phyloP scores from a whole-genome alignment of 2,329 filamentous ascomycete species.

The Paraconiothyrium brasiliense region DNA sequence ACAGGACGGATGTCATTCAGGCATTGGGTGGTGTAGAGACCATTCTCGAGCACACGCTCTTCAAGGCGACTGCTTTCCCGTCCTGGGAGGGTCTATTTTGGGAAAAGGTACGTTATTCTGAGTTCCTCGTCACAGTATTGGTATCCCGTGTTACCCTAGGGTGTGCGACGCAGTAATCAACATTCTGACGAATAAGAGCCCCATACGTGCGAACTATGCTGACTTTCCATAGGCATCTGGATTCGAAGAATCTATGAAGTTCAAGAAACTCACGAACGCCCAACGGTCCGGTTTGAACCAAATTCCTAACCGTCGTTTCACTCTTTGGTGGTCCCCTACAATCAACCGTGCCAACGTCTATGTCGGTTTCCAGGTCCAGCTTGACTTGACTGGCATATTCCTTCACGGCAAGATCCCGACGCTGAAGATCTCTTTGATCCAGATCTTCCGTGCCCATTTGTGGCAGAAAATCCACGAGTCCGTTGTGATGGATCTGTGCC shows the following conservation, averaged over 20 bases:
- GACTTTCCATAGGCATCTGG: slow-evolving; percentile 20
- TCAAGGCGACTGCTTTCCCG: slow-evolving; percentile 96
- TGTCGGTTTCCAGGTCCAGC: slow-evolving; percentile 98
- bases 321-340: slow-evolving; percentile 92
- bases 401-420: slow-evolving; percentile 99
- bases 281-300: slow-evolving; percentile 97
- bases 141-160: no score
- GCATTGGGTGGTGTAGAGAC: slow-evolving; percentile 96
- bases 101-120: slow-evolving; percentile 57
- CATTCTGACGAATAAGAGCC: neutral
- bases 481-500: slow-evolving; percentile 98
- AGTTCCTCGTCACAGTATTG: neutral
- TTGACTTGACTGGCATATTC: slow-evolving; percentile 98
- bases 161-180: no score
- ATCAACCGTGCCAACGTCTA: slow-evolving; percentile 98
- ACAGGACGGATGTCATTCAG: slow-evolving; percentile 96
- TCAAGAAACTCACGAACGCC: slow-evolving; percentile 98
- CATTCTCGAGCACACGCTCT: slow-evolving; percentile 94
- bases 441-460: slow-evolving; percentile 99
- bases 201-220: neutral
- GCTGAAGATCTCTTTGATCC: slow-evolving; percentile 95
- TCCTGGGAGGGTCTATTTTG: slow-evolving; percentile 98
- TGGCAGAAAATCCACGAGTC: slow-evolving; percentile 99
- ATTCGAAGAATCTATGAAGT: slow-evolving; percentile 78
- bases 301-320: slow-evolving; percentile 98